A percentile compares a stretch with the other conserved stretches of the same genome.
Conservation (phyloP, 148 eudicot species). For the Amaranthus hypochondriacus region DNA sequence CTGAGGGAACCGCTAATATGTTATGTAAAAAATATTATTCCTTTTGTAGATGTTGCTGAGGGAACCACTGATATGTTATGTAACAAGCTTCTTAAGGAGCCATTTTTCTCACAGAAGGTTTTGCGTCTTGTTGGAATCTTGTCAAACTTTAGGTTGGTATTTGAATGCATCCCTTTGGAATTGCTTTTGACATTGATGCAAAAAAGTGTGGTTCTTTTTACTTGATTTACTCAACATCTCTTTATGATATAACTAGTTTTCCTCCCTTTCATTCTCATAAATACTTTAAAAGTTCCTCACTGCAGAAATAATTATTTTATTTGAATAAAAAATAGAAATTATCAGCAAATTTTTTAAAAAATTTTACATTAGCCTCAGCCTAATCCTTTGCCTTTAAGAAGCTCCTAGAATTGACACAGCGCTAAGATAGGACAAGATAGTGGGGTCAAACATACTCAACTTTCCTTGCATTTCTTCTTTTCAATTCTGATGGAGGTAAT, state of each 20-base stretch:
- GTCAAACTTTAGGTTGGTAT: conserved; percentile 68
- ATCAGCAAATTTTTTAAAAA: neutral
- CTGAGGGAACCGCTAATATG: too few species aligned
- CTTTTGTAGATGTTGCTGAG: conserved; percentile 34
- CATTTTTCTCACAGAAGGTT: conserved; percentile 74
- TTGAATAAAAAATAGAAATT: neutral
- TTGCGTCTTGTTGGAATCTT: conserved; percentile 63
- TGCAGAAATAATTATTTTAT: neutral
- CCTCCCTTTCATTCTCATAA: neutral
- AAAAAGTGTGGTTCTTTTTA: neutral
- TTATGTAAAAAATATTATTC: neutral
- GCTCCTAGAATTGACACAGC: neutral
- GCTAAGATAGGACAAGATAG: neutral
- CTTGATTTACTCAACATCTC: neutral
- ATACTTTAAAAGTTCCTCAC: neutral
- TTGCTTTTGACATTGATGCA: conserved; percentile 7
- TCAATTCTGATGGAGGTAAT: too few species aligned
- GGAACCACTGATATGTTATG: conserved; percentile 41
- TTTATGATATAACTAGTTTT: neutral
- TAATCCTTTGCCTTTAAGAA: neutral
- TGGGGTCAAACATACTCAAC: neutral
- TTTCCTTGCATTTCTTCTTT: too few species aligned
- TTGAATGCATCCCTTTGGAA: conserved; percentile 6
- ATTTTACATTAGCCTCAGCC: neutral
- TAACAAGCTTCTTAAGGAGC: conserved; percentile 55